Evolutionary conservation across 2,329 filamentous ascomycete genomes (phyloP).

Genomic region (Aureobasidium musti): DNA sequence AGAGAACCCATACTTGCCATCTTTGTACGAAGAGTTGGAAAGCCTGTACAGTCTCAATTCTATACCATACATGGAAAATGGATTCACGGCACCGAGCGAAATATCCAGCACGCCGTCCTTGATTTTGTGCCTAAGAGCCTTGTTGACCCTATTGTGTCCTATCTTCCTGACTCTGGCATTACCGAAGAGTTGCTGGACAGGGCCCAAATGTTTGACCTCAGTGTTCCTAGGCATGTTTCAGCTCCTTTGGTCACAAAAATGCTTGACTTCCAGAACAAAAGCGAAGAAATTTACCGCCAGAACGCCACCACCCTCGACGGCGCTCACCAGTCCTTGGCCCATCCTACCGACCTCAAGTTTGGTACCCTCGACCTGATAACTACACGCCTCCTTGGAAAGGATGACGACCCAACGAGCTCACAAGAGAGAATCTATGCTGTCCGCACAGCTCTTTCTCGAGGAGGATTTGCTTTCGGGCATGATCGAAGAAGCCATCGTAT

Average conservation of each 20-base stretch:
- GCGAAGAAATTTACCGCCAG: conserved; percentile 52
- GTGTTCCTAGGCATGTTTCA: conserved; percentile 51
- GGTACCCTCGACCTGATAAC: conserved; percentile 53
- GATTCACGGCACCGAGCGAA: conserved; percentile 44
- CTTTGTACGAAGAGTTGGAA: conserved; percentile 48
- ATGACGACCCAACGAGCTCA: conserved; percentile 35
- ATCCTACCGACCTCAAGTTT: conserved; percentile 48
- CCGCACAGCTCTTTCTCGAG: conserved; percentile 62
- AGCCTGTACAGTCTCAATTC: conserved; percentile 48
- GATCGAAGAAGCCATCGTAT: conserved; percentile 53
- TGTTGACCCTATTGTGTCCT: conserved; percentile 52
- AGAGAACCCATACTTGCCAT: conserved; percentile 52
- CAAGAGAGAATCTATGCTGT: conserved; percentile 62
- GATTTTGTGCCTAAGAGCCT: conserved; percentile 50
- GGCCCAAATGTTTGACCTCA: conserved; percentile 43
- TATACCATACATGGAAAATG: conserved; percentile 55
- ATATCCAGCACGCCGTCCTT: conserved; percentile 54
- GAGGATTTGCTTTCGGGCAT: conserved; percentile 64
- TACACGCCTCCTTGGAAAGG: conserved; percentile 44
- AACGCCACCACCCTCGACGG: conserved; percentile 52
- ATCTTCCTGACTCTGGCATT: conserved; percentile 51
- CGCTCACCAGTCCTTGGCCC: conserved; percentile 52
- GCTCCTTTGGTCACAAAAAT: conserved; percentile 50
- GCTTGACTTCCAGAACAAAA: conserved; percentile 47
- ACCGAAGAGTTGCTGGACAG: conserved; percentile 41